Conservation (phyloP, 2,329 filamentous ascomycete genomes). For the Xylariaceae sp. region DNA sequence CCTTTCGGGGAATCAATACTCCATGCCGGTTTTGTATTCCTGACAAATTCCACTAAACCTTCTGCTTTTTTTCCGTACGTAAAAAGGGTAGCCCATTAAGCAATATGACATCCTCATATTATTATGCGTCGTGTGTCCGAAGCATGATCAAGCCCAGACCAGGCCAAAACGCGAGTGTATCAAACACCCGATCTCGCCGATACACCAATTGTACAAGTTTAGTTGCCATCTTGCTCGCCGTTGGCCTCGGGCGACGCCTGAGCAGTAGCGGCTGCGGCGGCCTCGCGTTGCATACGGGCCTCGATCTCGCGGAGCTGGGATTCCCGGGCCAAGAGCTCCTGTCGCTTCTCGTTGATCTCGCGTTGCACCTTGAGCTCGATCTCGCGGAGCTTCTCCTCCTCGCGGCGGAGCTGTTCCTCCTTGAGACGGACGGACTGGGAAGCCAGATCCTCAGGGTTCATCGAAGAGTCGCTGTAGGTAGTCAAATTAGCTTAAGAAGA, state of each 20-base stretch:
- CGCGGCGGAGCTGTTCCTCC: slow-evolving; percentile 97
- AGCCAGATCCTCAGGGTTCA: slow-evolving; percentile 96
- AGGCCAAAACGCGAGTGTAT: too few species aligned
- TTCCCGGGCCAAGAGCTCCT: slow-evolving; percentile 94
- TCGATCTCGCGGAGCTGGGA: slow-evolving; percentile 98
- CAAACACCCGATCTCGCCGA: slow-evolving; percentile 24
- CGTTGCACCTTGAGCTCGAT: slow-evolving; percentile 99
- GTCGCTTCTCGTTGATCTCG: slow-evolving; percentile 99
- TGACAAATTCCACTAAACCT: slow-evolving; percentile 29
- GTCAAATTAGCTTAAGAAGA: slow-evolving; percentile 28
- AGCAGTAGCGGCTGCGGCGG: slow-evolving; percentile 36
- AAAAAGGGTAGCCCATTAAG: slow-evolving; percentile 25
- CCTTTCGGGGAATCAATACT: slow-evolving; percentile 24
- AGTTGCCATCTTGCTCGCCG: slow-evolving; percentile 52
- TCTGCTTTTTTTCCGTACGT: slow-evolving; percentile 19
- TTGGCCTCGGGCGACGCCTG: slow-evolving; percentile 44
- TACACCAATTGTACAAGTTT: slow-evolving; percentile 25
- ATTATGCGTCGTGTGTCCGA: slow-evolving; percentile 19
- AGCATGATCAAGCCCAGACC: too few species aligned
- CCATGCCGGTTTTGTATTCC: slow-evolving; percentile 27
- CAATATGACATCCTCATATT: slow-evolving; percentile 26
- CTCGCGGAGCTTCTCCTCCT: slow-evolving; percentile 99
- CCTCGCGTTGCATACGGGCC: slow-evolving; percentile 88
- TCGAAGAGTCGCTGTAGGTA: slow-evolving; percentile 66
- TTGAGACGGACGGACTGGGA: slow-evolving; percentile 97